Evolutionary conservation across 2,329 filamentous ascomycete genomes (phyloP).

Genomic region (Elsinoe arachidis): DNA sequence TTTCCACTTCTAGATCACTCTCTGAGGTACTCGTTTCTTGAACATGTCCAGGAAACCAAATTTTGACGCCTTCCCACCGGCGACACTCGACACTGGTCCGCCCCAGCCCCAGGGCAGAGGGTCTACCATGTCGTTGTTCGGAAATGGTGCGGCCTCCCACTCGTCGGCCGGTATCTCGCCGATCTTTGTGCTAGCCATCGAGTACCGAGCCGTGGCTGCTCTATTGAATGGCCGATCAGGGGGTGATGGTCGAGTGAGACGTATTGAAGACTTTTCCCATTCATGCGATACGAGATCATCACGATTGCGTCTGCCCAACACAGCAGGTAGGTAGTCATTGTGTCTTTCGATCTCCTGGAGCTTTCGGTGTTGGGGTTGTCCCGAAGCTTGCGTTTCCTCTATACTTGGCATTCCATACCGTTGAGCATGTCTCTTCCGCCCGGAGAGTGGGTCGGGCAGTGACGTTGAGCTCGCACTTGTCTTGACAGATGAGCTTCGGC

Average conservation of each 20-base stretch:
- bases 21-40: conserved; percentile 2
- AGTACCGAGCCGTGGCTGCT: conserved; percentile 2
- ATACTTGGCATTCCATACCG: background rate
- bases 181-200: conserved; percentile 9
- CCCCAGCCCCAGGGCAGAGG: conserved; percentile 6
- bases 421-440: background rate
- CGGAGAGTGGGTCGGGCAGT: background rate
- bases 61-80: background rate
- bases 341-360: background rate
- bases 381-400: background rate
- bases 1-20: conserved; percentile 1
- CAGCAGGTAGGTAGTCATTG: background rate
- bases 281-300: background rate
- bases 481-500: background rate
- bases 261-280: background rate
- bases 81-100: conserved; percentile 2
- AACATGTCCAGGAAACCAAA: background rate
- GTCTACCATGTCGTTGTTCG: background rate
- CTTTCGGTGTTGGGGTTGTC: background rate
- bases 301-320: background rate
- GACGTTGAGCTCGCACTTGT: background rate
- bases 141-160: background rate
- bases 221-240: background rate
- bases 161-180: conserved; percentile 3
- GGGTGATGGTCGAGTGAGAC: background rate